Percentiles rank a stretch among this genome's conserved stretches.
Evolutionary conservation across 2,329 filamentous ascomycete species (phyloP).

Genomic region (Aspergillus luchuensis): DNA sequence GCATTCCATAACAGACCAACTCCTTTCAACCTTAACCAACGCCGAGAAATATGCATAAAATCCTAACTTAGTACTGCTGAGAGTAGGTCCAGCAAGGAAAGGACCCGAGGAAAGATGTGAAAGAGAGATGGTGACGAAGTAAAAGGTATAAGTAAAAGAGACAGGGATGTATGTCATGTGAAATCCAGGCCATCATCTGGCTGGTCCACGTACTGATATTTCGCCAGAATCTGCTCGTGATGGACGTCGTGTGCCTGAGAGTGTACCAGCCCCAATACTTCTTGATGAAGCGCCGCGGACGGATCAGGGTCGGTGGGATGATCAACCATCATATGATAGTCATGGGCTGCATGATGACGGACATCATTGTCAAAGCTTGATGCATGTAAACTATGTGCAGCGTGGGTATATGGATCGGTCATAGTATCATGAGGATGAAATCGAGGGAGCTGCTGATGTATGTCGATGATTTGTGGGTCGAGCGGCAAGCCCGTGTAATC

Average conservation of each 20-base stretch:
- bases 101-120: too few relatives aligned
- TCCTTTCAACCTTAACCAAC: too few relatives aligned
- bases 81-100: too few relatives aligned
- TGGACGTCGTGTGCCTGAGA: slow-evolving; percentile 43
- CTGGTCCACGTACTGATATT: slow-evolving; percentile 43
- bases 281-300: slow-evolving; percentile 36
- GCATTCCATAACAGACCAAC: too few relatives aligned
- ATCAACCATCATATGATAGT: slow-evolving; percentile 48
- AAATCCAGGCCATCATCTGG: slow-evolving; percentile 37
- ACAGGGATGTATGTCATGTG: slow-evolving; percentile 12
- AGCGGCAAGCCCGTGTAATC: slow-evolving; percentile 56
- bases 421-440: slow-evolving; percentile 44
- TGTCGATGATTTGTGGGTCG: slow-evolving; percentile 63
- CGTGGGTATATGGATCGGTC: slow-evolving; percentile 36
- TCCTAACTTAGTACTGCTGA: too few relatives aligned
- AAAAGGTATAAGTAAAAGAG: background rate
- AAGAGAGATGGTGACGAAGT: too few relatives aligned
- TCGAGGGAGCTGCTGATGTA: slow-evolving; percentile 47
- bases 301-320: slow-evolving; percentile 41
- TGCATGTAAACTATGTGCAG: slow-evolving; percentile 34
- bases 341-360: slow-evolving; percentile 40
- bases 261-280: slow-evolving; percentile 43
- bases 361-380: slow-evolving; percentile 43
- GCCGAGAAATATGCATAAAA: too few relatives aligned
- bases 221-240: slow-evolving; percentile 43